Evolutionary conservation across 192 early-diverging fungal species (phyloP), one percentile per base, ranked within the genome.

Genomic region (Geosiphon pyriformis): DNA sequence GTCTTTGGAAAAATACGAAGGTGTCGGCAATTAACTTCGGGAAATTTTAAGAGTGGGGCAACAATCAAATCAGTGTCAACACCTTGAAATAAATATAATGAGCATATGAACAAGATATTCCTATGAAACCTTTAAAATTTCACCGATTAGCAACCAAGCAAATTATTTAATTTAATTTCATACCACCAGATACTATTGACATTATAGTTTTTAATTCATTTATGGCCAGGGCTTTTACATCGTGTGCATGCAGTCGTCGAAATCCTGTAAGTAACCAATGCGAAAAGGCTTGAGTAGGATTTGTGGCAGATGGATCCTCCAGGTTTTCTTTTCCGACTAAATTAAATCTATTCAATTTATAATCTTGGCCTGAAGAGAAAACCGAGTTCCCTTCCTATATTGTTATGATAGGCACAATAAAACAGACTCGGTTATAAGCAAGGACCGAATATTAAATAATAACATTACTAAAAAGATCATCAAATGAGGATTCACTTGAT

Each of bases 161-260:
- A n/a, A n/a, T n/a, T n/a, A n/a, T n/a, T n/a, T n/a, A n/a, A n/a
- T n/a, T n/a, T n/a, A n/a, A n/a, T n/a, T n/a, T n/a, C 17, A 18
- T 29, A 62, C 60, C 60, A 30, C 94, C 96, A 46, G 92, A 88
- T 37, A 96, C 85, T 42, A 98, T 70, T 10, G 87, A 72, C 31
- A 91, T 86, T 31, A 84, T 75, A 15, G 78, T 74, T 37, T 84
- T 76, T 56, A 76, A 78, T 53, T 93, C 90, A 70, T 90, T 80
- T 32, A 94, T 78, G 1, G 88, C 87, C 23, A 98, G 63, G 22
- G 94, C 89, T 27, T 92, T 86, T 33, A 98, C 92, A 72, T 98
- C 96, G 72, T 98, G 93, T 17, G 89, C 89, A 74, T 98, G 96
- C 76, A 90, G 95, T 59, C 93, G 85, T 54, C 92, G 85, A 65